A percentile compares a stretch with the other conserved stretches of the same genome.
These are phyloP conservation scores for Fusarium palustre DNA, from an alignment of 2,329 filamentous ascomycete genomes.

Conservation along the genomic window DNA sequence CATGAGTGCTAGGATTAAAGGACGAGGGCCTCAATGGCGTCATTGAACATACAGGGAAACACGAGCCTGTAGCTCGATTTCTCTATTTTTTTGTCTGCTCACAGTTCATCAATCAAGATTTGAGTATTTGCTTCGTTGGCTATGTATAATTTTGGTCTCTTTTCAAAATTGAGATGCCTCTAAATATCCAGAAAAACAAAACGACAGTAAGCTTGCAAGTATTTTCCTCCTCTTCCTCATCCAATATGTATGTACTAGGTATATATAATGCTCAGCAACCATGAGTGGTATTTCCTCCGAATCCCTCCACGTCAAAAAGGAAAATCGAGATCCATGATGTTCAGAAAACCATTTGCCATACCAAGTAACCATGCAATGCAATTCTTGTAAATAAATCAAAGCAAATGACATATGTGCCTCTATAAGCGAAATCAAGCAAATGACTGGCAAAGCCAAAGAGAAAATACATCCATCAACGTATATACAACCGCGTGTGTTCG, in stretches of 20 bases:
- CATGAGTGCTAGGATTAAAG: slow-evolving; percentile 6
- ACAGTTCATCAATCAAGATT: background rate
- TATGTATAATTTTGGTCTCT: slow-evolving; percentile 20
- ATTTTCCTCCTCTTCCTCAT: slow-evolving; percentile 22
- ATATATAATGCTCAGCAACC: slow-evolving; percentile 37
- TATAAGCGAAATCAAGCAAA: slow-evolving; percentile 31
- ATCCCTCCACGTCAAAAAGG: slow-evolving; percentile 27
- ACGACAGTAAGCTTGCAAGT: slow-evolving; percentile 29
- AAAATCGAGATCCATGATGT: slow-evolving; percentile 33
- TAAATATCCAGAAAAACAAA: slow-evolving; percentile 29
- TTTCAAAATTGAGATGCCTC: slow-evolving; percentile 11
- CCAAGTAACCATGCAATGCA: slow-evolving; percentile 42
- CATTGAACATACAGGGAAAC: background rate
- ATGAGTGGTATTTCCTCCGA: slow-evolving; percentile 42
- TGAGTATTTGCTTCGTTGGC: background rate
- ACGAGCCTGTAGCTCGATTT: background rate
- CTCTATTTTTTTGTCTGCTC: background rate
- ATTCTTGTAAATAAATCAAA: slow-evolving; percentile 34
- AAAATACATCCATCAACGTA: slow-evolving; percentile 31
- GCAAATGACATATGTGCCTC: slow-evolving; percentile 25
- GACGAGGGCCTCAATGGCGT: slow-evolving; percentile 16
- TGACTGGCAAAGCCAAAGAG: slow-evolving; percentile 13
- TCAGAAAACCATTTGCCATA: slow-evolving; percentile 27
- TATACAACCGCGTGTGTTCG: slow-evolving; percentile 40
- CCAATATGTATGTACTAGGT: slow-evolving; percentile 35